Evolutionary conservation across 371 early-diverging fungal genomes (phyloP).

Genomic region (Choanephora cucurbitarum): DNA sequence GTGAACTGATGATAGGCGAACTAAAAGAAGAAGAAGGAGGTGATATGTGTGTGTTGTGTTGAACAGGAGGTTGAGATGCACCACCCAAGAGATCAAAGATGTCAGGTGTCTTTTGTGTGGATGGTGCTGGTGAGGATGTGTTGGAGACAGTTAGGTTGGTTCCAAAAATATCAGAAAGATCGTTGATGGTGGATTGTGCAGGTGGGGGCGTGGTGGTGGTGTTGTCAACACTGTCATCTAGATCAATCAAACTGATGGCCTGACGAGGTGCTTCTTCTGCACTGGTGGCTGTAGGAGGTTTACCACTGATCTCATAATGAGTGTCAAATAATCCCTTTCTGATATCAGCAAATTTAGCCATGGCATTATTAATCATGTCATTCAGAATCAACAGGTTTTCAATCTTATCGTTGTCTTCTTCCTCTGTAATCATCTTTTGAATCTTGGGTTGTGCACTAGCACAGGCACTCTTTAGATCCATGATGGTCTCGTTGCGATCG

Average conservation of each 20-base stretch:
- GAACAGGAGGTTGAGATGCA: constrained; percentile 8
- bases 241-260: constrained; percentile 64
- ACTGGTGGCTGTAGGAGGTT: constrained; percentile 28
- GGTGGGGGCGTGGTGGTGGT: constrained; percentile 9
- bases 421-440: constrained; percentile 69
- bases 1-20: constrained; percentile 4
- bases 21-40: constrained; percentile 1
- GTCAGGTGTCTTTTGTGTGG: constrained; percentile 23
- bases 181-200: constrained; percentile 22
- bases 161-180: constrained; percentile 47
- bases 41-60: too few species aligned
- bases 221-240: constrained; percentile 46
- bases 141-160: constrained; percentile 11
- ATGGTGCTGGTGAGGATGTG: constrained; percentile 14
- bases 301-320: constrained; percentile 47
- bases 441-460: constrained; percentile 73
- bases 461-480: constrained; percentile 54
- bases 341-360: constrained; percentile 72
- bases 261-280: constrained; percentile 30
- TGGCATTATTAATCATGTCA: constrained; percentile 84
- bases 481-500: constrained; percentile 64
- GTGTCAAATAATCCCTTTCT: constrained; percentile 59
- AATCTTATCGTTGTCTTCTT: constrained; percentile 37
- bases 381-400: constrained; percentile 76
- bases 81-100: constrained; percentile 27